A percentile compares a stretch with the other conserved stretches of the same genome.
phyloP scores from a whole-genome alignment of 257 asterid species.

The Ocimum tenuiflorum region DNA sequence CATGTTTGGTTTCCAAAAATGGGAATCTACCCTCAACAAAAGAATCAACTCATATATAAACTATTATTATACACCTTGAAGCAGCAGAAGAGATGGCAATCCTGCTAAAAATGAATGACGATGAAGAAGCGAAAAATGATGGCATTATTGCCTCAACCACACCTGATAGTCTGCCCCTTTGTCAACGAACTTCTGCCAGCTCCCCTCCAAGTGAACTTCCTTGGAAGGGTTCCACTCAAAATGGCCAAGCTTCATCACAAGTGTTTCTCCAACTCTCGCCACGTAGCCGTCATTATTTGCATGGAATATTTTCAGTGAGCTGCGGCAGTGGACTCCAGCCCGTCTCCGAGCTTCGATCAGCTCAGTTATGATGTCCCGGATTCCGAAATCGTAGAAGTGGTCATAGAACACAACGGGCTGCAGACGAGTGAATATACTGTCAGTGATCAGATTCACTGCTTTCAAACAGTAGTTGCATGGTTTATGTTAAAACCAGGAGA shows the following conservation, averaged over 20 bases:
- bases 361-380: slow-evolving; percentile 13
- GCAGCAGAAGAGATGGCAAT: no score
- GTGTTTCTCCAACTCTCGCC: slow-evolving; percentile 12
- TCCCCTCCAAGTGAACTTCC: slow-evolving; percentile 17
- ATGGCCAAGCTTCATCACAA: slow-evolving; percentile 11
- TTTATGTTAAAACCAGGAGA: not conserved
- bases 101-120: no score
- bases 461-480: not conserved
- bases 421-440: not conserved
- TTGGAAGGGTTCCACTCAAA: slow-evolving; percentile 17
- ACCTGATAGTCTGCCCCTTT: slow-evolving; percentile 12
- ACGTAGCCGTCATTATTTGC: slow-evolving; percentile 15
- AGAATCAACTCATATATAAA: not conserved
- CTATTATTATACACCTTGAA: not conserved
- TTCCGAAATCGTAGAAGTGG: slow-evolving; percentile 16
- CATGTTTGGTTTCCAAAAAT: not conserved
- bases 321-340: slow-evolving; percentile 16
- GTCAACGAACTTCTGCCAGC: slow-evolving; percentile 16
- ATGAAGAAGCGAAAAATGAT: not conserved
- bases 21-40: not conserved
- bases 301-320: slow-evolving; percentile 4
- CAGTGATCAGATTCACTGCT: not conserved
- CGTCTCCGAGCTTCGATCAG: slow-evolving; percentile 15
- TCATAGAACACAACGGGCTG: slow-evolving; percentile 16
- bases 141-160: slow-evolving; percentile 13